Evolutionary conservation across 2,329 filamentous ascomycete genomes (phyloP).

Genomic region (Colletotrichum abscissum): DNA sequence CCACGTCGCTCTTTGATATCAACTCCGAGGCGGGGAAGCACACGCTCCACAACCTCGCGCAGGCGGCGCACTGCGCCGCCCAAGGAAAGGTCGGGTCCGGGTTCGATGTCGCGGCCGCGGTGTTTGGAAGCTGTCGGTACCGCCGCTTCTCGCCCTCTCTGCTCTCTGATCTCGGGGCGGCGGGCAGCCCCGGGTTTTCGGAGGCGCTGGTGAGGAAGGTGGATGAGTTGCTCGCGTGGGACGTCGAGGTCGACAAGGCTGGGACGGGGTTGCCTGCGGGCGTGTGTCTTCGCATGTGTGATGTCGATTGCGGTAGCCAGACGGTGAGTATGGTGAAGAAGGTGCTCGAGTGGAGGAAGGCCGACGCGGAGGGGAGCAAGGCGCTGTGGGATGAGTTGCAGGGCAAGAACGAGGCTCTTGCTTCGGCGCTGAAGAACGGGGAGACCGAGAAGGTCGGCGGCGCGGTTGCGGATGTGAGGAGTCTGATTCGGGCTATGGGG

Average conservation of each 20-base stretch:
- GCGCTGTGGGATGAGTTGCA: conserved; percentile 82
- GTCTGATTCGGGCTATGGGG: conserved; percentile 82
- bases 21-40: conserved; percentile 62
- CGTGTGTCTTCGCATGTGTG: conserved; percentile 88
- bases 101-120: conserved; percentile 93
- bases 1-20: conserved; percentile 66
- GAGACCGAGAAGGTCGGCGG: conserved; percentile 54
- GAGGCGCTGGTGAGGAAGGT: conserved; percentile 73
- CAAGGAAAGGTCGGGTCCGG: conserved; percentile 97
- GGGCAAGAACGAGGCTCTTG: conserved; percentile 77
- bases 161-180: conserved; percentile 74
- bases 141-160: conserved; percentile 89
- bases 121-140: conserved; percentile 92
- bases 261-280: conserved; percentile 78
- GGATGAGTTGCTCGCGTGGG: conserved; percentile 76
- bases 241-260: conserved; percentile 79
- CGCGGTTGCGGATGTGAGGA: conserved; percentile 64
- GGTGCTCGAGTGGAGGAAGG: conserved; percentile 83
- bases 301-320: conserved; percentile 93
- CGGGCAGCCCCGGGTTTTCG: conserved; percentile 75
- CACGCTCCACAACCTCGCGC: conserved; percentile 89
- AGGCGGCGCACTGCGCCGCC: conserved; percentile 93
- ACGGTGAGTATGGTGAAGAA: conserved; percentile 97
- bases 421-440: conserved; percentile 67
- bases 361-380: conserved; percentile 72